phyloP scores from a whole-genome alignment of 1,284 basidiomycete species.

The Fomitopsis schrenkii region DNA sequence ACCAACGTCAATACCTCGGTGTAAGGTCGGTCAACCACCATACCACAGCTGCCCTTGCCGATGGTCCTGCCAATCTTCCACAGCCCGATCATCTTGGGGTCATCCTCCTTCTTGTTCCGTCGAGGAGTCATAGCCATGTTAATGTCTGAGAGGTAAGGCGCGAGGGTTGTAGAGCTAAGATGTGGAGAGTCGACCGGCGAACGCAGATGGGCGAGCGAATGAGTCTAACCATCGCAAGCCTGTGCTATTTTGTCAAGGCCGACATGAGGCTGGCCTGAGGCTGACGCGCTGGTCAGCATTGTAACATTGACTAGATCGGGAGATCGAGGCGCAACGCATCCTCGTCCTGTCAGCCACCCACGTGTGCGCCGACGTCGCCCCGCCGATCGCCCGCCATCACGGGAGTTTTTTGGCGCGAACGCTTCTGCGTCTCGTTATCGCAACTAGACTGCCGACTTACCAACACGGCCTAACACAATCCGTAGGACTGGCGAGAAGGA shows the following conservation, averaged over 20 bases:
- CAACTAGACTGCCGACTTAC: too few species aligned
- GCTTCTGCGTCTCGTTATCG: too few species aligned
- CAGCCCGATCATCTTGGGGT: slow-evolving; percentile 81
- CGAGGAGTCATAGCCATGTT: slow-evolving; percentile 7
- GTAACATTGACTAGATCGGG: background rate
- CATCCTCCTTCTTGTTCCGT: slow-evolving; percentile 34
- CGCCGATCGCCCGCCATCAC: background rate
- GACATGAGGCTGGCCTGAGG: background rate
- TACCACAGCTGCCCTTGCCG: slow-evolving; percentile 89
- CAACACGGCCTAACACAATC: too few species aligned
- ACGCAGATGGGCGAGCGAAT: background rate
- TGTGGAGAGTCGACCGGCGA: background rate
- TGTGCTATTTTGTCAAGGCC: background rate
- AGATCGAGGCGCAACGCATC: background rate
- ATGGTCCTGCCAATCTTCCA: slow-evolving; percentile 95
- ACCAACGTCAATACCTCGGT: slow-evolving; percentile 2
- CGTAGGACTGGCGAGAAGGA: too few species aligned
- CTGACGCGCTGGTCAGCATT: background rate
- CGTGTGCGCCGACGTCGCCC: background rate
- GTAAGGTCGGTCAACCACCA: slow-evolving; percentile 12
- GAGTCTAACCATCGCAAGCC: background rate
- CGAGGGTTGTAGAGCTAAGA: background rate
- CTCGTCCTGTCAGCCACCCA: background rate
- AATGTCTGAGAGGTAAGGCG: too few species aligned
- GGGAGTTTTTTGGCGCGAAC: background rate